These are phyloP conservation scores for Didymella segeticola DNA, from an alignment of 2,329 filamentous ascomycete species.

Conservation along the genomic window DNA sequence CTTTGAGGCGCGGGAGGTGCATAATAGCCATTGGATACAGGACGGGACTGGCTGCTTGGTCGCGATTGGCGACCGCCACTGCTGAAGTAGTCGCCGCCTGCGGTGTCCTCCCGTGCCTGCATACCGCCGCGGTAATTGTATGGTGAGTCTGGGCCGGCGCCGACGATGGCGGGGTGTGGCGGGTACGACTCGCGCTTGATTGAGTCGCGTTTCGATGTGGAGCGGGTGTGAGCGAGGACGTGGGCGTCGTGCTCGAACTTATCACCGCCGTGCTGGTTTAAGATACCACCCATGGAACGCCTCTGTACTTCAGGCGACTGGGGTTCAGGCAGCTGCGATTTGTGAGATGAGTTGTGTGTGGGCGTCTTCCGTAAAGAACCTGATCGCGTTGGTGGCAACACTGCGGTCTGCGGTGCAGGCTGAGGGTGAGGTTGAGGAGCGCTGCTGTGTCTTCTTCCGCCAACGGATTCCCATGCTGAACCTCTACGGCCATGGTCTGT, in stretches of 20 bases:
- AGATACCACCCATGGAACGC: constrained; percentile 43
- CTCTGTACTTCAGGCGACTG: constrained; percentile 30
- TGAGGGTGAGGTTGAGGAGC: constrained; percentile 34
- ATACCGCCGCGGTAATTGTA: constrained; percentile 38
- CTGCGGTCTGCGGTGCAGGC: constrained; percentile 17
- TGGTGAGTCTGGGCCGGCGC: constrained; percentile 42
- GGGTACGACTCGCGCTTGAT: constrained; percentile 43
- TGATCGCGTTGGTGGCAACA: constrained; percentile 30
- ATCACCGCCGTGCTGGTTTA: constrained; percentile 38
- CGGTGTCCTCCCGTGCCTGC: constrained; percentile 37
- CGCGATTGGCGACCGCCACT: constrained; percentile 30
- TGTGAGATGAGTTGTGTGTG: constrained; percentile 44
- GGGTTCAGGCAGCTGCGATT: constrained; percentile 39
- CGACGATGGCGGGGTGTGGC: constrained; percentile 47
- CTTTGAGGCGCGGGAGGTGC: constrained; percentile 3
- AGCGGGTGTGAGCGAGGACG: constrained; percentile 32
- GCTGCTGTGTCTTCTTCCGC: constrained; percentile 34
- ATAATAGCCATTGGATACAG: constrained; percentile 1
- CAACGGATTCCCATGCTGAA: constrained; percentile 35
- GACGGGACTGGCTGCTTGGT: constrained; percentile 3
- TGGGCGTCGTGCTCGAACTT: constrained; percentile 43
- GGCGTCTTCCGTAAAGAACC: constrained; percentile 33
- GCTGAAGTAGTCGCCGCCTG: constrained; percentile 39
- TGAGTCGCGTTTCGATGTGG: constrained; percentile 14
- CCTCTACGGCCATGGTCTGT: constrained; percentile 11